A percentile compares a stretch with the other conserved stretches of the same genome.
These are phyloP conservation scores for Aschersonia sp. DNA, from an alignment of 2,329 filamentous ascomycete species.

Conservation along the genomic window DNA sequence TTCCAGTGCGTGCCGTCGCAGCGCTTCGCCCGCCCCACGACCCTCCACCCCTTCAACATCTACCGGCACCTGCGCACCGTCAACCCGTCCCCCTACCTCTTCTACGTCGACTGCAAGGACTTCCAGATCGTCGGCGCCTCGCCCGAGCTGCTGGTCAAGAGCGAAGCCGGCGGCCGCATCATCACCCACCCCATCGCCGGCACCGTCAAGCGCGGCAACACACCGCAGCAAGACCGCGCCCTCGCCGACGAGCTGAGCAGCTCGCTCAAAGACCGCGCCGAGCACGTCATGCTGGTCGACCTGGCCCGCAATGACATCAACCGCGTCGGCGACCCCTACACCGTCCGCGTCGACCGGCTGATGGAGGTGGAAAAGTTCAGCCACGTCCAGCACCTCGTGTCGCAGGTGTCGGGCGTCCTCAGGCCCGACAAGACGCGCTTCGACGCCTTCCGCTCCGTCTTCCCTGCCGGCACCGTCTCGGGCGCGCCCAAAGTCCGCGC, in stretches of 20 bases:
- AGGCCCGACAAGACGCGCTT: slow-evolving; percentile 75
- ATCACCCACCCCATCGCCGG: slow-evolving; percentile 96
- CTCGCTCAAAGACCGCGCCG: slow-evolving; percentile 81
- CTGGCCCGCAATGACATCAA: slow-evolving; percentile 94
- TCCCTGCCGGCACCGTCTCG: slow-evolving; percentile 90
- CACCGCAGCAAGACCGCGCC: slow-evolving; percentile 63
- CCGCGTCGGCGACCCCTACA: slow-evolving; percentile 80
- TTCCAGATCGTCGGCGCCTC: slow-evolving; percentile 95
- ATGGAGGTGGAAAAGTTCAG: slow-evolving; percentile 94
- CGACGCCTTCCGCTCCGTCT: slow-evolving; percentile 91
- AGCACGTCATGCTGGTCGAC: slow-evolving; percentile 97
- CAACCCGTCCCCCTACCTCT: slow-evolving; percentile 94
- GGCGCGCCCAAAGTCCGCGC: slow-evolving; percentile 92
- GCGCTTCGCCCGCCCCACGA: slow-evolving; percentile 77
- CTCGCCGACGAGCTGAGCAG: slow-evolving; percentile 64
- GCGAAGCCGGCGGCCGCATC: slow-evolving; percentile 65
- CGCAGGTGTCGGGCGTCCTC: slow-evolving; percentile 85
- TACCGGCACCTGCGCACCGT: slow-evolving; percentile 94
- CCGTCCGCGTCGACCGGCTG: slow-evolving; percentile 79
- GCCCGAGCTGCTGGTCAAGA: slow-evolving; percentile 87
- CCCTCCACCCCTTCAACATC: slow-evolving; percentile 92
- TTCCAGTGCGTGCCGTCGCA: slow-evolving; percentile 97
- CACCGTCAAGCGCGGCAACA: slow-evolving; percentile 77
- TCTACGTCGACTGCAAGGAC: slow-evolving; percentile 82
- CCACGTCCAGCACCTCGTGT: slow-evolving; percentile 94